phyloP scores from a whole-genome alignment of 352 stramenopile species.

The Globisporangium okanoganense region DNA sequence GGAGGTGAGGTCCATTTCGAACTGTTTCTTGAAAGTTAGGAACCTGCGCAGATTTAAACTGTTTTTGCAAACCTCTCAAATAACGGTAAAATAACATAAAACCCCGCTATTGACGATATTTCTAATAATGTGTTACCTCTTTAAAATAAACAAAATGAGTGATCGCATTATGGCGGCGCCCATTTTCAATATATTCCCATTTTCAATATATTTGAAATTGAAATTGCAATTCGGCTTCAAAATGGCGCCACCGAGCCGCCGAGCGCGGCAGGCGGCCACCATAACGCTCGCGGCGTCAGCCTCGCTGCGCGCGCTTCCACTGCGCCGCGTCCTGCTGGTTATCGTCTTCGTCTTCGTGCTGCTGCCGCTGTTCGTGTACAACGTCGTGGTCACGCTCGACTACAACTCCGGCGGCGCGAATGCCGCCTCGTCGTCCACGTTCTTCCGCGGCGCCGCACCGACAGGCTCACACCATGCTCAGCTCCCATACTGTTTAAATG shows the following conservation, averaged over 20 bases:
- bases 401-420: conserved; percentile 10
- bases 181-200: not conserved
- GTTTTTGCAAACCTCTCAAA: not conserved
- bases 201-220: no score
- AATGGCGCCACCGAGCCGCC: conserved; percentile 5
- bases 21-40: not conserved
- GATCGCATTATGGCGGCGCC: not conserved
- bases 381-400: conserved; percentile 26
- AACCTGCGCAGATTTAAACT: not conserved
- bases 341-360: conserved; percentile 27
- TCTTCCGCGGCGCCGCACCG: not conserved
- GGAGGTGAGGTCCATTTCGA: not conserved
- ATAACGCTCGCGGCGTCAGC: conserved; percentile 6
- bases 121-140: not conserved
- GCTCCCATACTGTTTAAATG: conserved; percentile 20
- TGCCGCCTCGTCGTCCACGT: not conserved
- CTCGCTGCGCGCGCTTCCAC: conserved; percentile 10
- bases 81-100: not conserved
- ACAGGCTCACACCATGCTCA: not conserved
- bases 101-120: no score
- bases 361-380: conserved; percentile 28
- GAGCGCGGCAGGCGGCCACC: not conserved
- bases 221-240: not conserved
- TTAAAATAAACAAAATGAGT: not conserved
- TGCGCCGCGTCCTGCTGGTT: conserved; percentile 23